A percentile compares a stretch with the other conserved stretches of the same genome.
These are phyloP conservation scores for Pseudogymnoascus sp. DNA, from an alignment of 2,329 filamentous ascomycete species.

Conservation along the genomic window DNA sequence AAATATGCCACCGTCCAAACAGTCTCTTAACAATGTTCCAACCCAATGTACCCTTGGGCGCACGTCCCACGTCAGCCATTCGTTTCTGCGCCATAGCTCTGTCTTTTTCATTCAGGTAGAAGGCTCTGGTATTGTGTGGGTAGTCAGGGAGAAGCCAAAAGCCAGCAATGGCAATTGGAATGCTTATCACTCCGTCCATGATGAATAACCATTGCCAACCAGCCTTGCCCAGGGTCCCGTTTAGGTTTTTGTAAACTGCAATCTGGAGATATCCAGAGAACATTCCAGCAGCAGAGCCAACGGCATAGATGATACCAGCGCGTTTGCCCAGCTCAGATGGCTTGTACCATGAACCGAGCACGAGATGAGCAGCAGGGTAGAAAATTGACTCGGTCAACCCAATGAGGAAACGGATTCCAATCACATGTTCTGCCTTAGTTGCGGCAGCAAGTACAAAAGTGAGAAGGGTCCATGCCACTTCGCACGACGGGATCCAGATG, in stretches of 20 bases:
- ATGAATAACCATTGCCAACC: conserved; percentile 51
- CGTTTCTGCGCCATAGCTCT: neutral
- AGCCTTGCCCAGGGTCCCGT: conserved; percentile 38
- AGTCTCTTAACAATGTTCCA: neutral
- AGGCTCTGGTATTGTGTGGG: conserved; percentile 41
- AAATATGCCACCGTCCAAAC: too few species aligned
- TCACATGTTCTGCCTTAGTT: neutral
- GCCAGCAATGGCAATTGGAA: conserved; percentile 43
- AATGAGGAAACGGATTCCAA: conserved; percentile 16
- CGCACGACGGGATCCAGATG: conserved; percentile 24
- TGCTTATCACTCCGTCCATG: conserved; percentile 44
- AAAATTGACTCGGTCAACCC: conserved; percentile 27
- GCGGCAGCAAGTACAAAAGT: neutral
- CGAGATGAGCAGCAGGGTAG: conserved; percentile 48
- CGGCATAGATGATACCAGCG: conserved; percentile 46
- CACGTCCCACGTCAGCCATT: neutral
- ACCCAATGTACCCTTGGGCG: neutral
- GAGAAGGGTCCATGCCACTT: neutral
- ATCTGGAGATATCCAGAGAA: conserved; percentile 49
- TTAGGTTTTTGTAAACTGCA: conserved; percentile 34
- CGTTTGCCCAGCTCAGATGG: conserved; percentile 50
- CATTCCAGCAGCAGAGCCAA: conserved; percentile 11
- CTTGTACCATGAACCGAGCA: conserved; percentile 51
- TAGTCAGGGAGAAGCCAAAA: conserved; percentile 42
- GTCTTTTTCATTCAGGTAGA: conserved; percentile 31